Evolutionary conservation across 768 basidiomycete species (phyloP).

Genomic region (Hemileccinum impolitum): DNA sequence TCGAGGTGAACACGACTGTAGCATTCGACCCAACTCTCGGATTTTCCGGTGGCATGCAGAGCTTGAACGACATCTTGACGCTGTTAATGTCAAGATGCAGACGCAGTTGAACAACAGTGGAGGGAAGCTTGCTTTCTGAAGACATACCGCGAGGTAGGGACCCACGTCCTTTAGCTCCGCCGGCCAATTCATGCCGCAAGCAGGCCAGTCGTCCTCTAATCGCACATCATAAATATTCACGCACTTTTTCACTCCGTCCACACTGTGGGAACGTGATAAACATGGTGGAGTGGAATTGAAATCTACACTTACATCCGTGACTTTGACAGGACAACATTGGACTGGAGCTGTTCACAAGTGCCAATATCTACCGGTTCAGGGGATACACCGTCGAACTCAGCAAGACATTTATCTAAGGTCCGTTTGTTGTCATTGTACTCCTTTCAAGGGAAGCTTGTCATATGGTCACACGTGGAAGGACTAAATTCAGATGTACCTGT

Average conservation of each 20-base stretch:
- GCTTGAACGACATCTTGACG: slow-evolving; percentile 76
- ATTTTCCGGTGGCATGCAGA: slow-evolving; percentile 74
- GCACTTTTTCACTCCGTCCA: slow-evolving; percentile 70
- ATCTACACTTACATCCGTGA: slow-evolving; percentile 19
- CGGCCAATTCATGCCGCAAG: slow-evolving; percentile 98
- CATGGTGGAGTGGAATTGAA: not conserved
- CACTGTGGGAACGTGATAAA: slow-evolving; percentile 37
- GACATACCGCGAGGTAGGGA: slow-evolving; percentile 73
- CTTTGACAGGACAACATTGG: slow-evolving; percentile 33
- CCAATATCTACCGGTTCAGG: slow-evolving; percentile 54
- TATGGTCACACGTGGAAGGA: not conserved
- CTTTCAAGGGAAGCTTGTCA: slow-evolving; percentile 33
- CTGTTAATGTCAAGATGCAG: slow-evolving; percentile 38
- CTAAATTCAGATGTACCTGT: slow-evolving; percentile 42
- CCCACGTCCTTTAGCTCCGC: slow-evolving; percentile 76
- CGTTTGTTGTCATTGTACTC: slow-evolving; percentile 58
- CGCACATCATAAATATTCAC: slow-evolving; percentile 96
- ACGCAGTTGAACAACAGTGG: not conserved
- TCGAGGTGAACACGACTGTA: slow-evolving; percentile 58
- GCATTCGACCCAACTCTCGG: slow-evolving; percentile 89
- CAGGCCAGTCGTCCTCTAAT: slow-evolving; percentile 77
- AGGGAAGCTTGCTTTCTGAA: not conserved
- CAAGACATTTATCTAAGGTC: slow-evolving; percentile 57
- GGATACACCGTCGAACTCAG: slow-evolving; percentile 35
- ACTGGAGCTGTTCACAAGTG: slow-evolving; percentile 60